Percentiles rank a stretch among this genome's conserved stretches.
Evolutionary conservation across 2,329 filamentous ascomycete genomes (phyloP).

Genomic region (Diaporthe amygdali): DNA sequence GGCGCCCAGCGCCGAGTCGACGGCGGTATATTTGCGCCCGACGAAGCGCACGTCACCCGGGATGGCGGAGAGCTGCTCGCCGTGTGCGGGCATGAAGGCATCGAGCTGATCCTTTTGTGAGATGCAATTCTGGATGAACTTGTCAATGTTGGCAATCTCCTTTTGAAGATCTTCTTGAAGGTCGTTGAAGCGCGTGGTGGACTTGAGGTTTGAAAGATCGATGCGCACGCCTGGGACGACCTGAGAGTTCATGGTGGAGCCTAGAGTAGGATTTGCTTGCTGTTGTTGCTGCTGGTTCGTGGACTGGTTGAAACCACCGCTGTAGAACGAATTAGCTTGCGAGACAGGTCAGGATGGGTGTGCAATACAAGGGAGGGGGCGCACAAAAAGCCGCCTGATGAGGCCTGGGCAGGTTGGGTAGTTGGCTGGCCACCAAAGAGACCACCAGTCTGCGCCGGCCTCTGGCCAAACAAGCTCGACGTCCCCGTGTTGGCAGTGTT

Average conservation of each 20-base stretch:
- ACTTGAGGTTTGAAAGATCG: conserved; percentile 77
- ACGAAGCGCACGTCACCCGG: conserved; percentile 51
- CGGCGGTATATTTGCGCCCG: conserved; percentile 49
- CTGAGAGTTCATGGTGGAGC: conserved; percentile 56
- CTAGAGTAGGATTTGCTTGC: conserved; percentile 25
- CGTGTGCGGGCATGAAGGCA: conserved; percentile 65
- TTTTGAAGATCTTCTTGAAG: conserved; percentile 82
- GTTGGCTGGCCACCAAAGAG: conserved; percentile 28
- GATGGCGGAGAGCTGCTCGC: conserved; percentile 41
- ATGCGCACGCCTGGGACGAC: conserved; percentile 76
- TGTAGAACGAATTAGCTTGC: not conserved
- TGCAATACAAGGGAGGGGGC: conserved; percentile 8
- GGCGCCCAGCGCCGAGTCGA: conserved; percentile 43
- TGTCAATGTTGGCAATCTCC: conserved; percentile 79
- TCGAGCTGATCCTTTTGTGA: conserved; percentile 78
- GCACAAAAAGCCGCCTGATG: conserved; percentile 33
- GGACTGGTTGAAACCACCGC: conserved; percentile 28
- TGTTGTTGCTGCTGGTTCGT: conserved; percentile 29
- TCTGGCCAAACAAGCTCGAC: conserved; percentile 42
- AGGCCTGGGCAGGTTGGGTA: conserved; percentile 20
- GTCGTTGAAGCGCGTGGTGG: conserved; percentile 91
- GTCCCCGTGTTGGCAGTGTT: conserved; percentile 38
- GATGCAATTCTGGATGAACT: conserved; percentile 81
- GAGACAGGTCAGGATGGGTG: not conserved
- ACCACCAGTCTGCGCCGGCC: conserved; percentile 19